These are phyloP conservation scores for Blastocystis hominis DNA, from an alignment of 352 stramenopile genomes.

Conservation along the genomic window DNA sequence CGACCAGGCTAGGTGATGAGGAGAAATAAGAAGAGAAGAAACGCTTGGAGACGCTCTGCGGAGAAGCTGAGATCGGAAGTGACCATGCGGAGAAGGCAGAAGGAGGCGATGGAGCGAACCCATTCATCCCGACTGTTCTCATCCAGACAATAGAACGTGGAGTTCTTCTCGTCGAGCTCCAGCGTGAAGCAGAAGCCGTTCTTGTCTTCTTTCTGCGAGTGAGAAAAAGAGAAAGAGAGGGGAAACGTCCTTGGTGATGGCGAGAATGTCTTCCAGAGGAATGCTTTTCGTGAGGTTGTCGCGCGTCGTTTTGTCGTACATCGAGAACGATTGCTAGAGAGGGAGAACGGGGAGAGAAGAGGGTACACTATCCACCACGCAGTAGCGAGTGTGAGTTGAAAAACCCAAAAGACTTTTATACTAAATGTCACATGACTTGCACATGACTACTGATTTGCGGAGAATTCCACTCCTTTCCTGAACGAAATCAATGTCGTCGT, in stretches of 20 bases:
- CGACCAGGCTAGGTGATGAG: background rate
- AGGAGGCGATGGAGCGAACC: background rate
- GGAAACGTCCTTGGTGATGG: background rate
- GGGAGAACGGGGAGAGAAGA: background rate
- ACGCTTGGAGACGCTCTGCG: constrained; percentile 19
- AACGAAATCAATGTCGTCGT: constrained; percentile 40
- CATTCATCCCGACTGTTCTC: constrained; percentile 6
- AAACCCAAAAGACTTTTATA: constrained; percentile 12
- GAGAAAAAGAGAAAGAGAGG: background rate
- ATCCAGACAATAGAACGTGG: background rate
- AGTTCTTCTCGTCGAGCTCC: background rate
- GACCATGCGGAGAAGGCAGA: constrained; percentile 3
- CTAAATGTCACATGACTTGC: background rate
- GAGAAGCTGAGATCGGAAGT: background rate
- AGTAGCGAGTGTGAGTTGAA: constrained; percentile 14
- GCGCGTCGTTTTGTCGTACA: constrained; percentile 12
- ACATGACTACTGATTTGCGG: background rate
- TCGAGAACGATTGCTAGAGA: background rate
- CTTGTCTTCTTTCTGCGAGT: background rate
- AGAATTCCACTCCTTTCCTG: background rate
- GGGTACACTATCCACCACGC: constrained; percentile 28
- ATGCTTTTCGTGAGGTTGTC: background rate
- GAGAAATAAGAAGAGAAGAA: background rate
- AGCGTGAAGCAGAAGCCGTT: background rate
- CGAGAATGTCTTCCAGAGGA: background rate